These are phyloP conservation scores for Malania oleifera DNA, from an alignment of 164 flowering plant genomes.

Conservation along the genomic window DNA sequence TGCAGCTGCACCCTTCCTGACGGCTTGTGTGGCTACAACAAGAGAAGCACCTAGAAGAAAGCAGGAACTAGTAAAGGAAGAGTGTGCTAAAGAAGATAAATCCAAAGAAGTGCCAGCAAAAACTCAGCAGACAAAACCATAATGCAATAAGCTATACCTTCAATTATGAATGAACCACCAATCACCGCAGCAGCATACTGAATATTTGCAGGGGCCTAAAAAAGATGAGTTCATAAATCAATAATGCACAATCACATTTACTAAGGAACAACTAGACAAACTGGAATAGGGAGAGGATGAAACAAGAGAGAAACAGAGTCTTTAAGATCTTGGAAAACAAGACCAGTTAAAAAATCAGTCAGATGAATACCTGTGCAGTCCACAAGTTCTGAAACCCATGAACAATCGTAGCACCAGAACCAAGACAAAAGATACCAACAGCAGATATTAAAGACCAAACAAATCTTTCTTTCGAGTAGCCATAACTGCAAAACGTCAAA, in stretches of 20 bases:
- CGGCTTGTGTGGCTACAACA: slow-evolving; percentile 7
- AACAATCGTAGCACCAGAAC: slow-evolving; percentile 7
- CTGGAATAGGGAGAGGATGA: background rate
- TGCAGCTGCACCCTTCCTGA: slow-evolving; percentile 2
- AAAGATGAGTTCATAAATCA: background rate
- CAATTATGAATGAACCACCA: slow-evolving; percentile 1
- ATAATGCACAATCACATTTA: background rate
- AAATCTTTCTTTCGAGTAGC: slow-evolving; percentile 4
- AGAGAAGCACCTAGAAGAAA: slow-evolving; percentile 6
- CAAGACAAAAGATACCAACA: slow-evolving; percentile 6
- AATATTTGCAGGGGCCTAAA: slow-evolving; percentile 3
- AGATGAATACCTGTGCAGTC: slow-evolving; percentile 1
- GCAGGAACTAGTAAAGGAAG: background rate
- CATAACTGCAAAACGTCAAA: slow-evolving; percentile 7
- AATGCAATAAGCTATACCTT: slow-evolving; percentile 5
- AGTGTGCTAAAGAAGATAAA: background rate
- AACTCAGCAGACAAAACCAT: background rate
- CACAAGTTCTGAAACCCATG: slow-evolving; percentile 6
- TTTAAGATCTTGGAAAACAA: too few relatives aligned
- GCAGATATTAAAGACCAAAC: slow-evolving; percentile 8
- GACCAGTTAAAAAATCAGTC: too few relatives aligned
- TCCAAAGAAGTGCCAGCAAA: background rate
- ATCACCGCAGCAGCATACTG: slow-evolving; percentile 1
- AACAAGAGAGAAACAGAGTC: too few relatives aligned
- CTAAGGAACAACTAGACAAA: background rate